These are phyloP conservation scores for Plasmodium knowlesi DNA, from an alignment of 169 alveolate species.

Conservation along the genomic window DNA sequence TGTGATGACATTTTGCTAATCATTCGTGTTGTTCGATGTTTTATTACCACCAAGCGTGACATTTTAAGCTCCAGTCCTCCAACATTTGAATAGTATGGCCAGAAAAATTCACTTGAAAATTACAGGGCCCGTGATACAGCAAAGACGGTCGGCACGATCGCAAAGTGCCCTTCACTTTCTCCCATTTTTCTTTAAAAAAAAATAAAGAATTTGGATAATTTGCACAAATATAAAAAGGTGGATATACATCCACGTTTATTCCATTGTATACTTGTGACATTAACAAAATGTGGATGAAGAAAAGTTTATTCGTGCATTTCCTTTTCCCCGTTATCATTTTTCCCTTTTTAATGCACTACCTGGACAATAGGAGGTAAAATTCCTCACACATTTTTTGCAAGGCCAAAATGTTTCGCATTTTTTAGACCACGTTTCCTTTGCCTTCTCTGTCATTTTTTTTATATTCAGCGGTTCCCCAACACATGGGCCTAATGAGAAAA, in stretches of 20 bases:
- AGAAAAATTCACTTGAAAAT: slow-evolving; percentile 40
- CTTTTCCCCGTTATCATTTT: not conserved
- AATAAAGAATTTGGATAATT: not conserved
- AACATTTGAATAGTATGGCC: slow-evolving; percentile 46
- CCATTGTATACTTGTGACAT: not conserved
- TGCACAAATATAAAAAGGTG: not conserved
- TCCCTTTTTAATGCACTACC: slow-evolving; percentile 57
- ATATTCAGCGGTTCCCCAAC: slow-evolving; percentile 80
- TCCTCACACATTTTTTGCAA: slow-evolving; percentile 80
- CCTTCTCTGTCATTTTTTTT: slow-evolving; percentile 77
- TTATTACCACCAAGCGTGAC: slow-evolving; percentile 75
- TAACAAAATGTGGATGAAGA: not conserved
- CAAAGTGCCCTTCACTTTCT: slow-evolving; percentile 29
- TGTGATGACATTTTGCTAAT: not conserved
- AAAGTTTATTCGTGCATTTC: not conserved
- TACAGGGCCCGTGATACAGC: slow-evolving; percentile 69
- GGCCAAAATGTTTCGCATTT: slow-evolving; percentile 86
- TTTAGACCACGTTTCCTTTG: slow-evolving; percentile 79
- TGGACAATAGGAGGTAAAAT: slow-evolving; percentile 81
- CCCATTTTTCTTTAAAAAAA: slow-evolving; percentile 56
- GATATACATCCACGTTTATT: not conserved
- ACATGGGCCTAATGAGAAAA: slow-evolving; percentile 80
- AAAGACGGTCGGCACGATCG: slow-evolving; percentile 57
- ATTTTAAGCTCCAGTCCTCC: slow-evolving; percentile 72
- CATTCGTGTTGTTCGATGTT: not conserved